These are phyloP conservation scores for Kazachstania kunashirensis DNA, from an alignment of 805 yeast species.

Conservation along the genomic window DNA sequence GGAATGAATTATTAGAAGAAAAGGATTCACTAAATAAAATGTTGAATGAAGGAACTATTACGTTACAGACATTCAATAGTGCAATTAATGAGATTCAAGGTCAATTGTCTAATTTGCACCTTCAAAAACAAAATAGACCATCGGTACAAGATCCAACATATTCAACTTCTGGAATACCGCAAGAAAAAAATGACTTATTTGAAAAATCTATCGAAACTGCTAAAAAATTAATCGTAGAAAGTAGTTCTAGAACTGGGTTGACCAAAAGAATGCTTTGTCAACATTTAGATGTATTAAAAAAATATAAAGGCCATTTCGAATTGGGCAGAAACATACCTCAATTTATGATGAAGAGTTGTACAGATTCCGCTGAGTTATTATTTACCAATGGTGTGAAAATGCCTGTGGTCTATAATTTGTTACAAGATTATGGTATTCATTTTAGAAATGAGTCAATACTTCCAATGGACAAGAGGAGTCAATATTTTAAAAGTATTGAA, in stretches of 20 bases:
- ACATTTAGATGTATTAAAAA: conserved; percentile 12
- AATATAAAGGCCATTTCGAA: conserved; percentile 15
- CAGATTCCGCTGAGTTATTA: conserved; percentile 20
- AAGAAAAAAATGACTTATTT: conserved; percentile 8
- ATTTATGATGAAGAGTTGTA: conserved; percentile 7
- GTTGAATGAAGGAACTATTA: conserved; percentile 10
- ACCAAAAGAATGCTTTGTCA: conserved; percentile 11
- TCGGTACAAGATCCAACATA: conserved; percentile 3
- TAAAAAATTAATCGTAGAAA: conserved; percentile 10
- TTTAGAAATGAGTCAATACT: conserved; percentile 10
- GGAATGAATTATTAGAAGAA: conserved; percentile 14
- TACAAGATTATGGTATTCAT: conserved; percentile 23
- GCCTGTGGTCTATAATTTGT: conserved; percentile 21
- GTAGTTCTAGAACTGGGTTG: conserved; percentile 13
- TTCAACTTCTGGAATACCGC: too few species aligned
- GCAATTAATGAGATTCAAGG: conserved; percentile 9
- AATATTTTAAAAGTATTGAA: conserved; percentile 22
- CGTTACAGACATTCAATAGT: conserved; percentile 5
- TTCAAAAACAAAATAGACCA: not conserved
- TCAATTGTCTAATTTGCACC: conserved; percentile 10
- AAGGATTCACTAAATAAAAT: conserved; percentile 10
- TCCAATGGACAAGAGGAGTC: conserved; percentile 16
- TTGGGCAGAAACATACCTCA: conserved; percentile 8
- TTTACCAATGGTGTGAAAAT: conserved; percentile 24
- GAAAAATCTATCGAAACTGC: conserved; percentile 18